Conservation (phyloP, 2,329 filamentous ascomycete genomes). For the Diplodia seriata region DNA sequence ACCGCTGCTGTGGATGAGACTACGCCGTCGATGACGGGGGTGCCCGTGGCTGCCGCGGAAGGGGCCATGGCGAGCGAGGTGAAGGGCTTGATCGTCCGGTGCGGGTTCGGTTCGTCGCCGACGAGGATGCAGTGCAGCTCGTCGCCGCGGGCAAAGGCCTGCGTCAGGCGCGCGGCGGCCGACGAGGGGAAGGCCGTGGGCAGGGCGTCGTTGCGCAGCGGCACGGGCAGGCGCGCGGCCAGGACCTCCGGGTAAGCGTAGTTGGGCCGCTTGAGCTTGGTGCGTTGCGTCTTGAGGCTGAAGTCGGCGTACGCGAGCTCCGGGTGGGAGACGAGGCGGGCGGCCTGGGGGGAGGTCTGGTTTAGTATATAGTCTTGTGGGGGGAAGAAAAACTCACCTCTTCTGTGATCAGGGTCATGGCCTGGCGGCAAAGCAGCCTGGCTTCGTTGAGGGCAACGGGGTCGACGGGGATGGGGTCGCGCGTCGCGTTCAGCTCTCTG, state of each 20-base stretch:
- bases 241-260: conserved; percentile 44
- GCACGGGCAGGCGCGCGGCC: conserved; percentile 39
- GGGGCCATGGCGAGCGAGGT: conserved; percentile 39
- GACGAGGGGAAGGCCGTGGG: conserved; percentile 34
- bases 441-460: conserved; percentile 42
- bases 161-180: conserved; percentile 31
- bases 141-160: conserved; percentile 34
- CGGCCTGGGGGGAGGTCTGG: conserved; percentile 33
- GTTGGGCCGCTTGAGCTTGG: conserved; percentile 43
- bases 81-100: conserved; percentile 41
- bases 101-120: conserved; percentile 38
- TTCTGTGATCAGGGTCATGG: conserved; percentile 44
- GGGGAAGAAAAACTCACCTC: conserved; percentile 33
- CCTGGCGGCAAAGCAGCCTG: conserved; percentile 40
- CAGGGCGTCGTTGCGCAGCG: conserved; percentile 40
- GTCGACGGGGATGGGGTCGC: conserved; percentile 41
- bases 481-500: conserved; percentile 36
- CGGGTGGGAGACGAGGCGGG: conserved; percentile 42
- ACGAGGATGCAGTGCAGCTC: conserved; percentile 42
- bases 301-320: conserved; percentile 43
- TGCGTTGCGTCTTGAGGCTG: conserved; percentile 38
- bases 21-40: background rate
- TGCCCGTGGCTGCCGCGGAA: background rate
- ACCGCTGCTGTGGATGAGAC: background rate
- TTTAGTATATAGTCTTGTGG: background rate